Conservation (phyloP, 805 yeast species). For the Candida xyloterini region DNA sequence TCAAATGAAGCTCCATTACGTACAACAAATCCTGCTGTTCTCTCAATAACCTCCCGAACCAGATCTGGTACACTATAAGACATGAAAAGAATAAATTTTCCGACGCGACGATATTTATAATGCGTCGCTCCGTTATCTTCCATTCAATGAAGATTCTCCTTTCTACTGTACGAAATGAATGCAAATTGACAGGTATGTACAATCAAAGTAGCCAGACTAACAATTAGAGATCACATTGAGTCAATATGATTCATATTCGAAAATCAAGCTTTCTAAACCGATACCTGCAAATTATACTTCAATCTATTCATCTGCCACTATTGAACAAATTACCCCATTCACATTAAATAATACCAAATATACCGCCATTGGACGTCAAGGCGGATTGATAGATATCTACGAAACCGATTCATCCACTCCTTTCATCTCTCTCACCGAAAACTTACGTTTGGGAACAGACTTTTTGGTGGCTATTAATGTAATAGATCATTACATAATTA, state of each 20-base stretch:
- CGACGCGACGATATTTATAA: conserved; percentile 6
- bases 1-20: conserved; percentile 71
- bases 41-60: conserved; percentile 52
- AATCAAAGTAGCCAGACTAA: neutral
- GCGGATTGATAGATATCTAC: conserved; percentile 22
- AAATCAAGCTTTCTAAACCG: conserved; percentile 7
- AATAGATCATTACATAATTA: conserved; percentile 15
- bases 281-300: conserved; percentile 5
- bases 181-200: conserved; percentile 22
- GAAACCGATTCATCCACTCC: conserved; percentile 7
- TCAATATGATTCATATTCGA: conserved; percentile 4
- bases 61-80: conserved; percentile 28
- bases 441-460: conserved; percentile 19
- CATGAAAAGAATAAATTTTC: conserved; percentile 2
- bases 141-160: conserved; percentile 19
- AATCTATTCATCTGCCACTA: conserved; percentile 11
- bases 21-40: conserved; percentile 67
- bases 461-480: conserved; percentile 21
- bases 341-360: conserved; percentile 6
- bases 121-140: conserved; percentile 14
- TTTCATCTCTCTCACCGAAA: conserved; percentile 14
- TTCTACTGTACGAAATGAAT: conserved; percentile 21
- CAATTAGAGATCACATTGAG: conserved; percentile 13
- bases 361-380: conserved; percentile 19
- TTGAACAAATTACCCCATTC: conserved; percentile 17